Base-by-base conservation (phyloP, 2,329 filamentous ascomycete species). In the Aspergillus terreus region DNA sequence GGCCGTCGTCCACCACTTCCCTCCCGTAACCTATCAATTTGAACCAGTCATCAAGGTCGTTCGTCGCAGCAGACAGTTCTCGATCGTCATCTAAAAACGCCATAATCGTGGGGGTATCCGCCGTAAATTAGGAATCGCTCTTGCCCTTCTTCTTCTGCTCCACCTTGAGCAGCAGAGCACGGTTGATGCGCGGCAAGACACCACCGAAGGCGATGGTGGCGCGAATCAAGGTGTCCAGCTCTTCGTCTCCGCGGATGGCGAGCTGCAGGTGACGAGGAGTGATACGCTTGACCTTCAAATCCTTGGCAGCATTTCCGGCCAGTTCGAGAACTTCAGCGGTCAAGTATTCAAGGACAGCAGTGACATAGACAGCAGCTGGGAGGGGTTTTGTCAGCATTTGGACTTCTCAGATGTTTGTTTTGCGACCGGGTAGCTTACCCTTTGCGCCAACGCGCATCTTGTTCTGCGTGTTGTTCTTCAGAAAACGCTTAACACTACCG, bases 361-460 rank as follows among this genome's bases (percentile, higher is more conserved):
- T 97, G 57, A 97, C 90, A 72, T 99, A 99, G 66, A 99, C 94
- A 61, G 94, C 92, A 59, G 94, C 94, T 80, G 57, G 49, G 17
- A 43, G 45, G 30, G 40, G 38, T 32, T 52, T 52, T 19, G 58
- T 56, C 49, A 65, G 58, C 48, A 41, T 30, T 27, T 11, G 14
- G 27, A 14, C 15, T 15, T 33, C 5, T 27, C 14, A n/a, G n/a
- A 19, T 33, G 15, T 35, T 40, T 12, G 12, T 15, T 9, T n/a
- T 51, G 38, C 11, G 12, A n/a, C 12, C 4, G 23, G 33, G 30
- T 21, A 47, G 35, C 66, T 47, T 72, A 80, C 77, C 77, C 82
- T 97, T 97, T 69, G 92, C 94, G 66, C 94, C 94, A 62, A 99
- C 95, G 76, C 94, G 92, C 90, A 96, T 97, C 82, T 97, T 97